Evolutionary conservation across 1,284 basidiomycete species (phyloP), one percentile per base, ranked within the genome.

Genomic region (Austropuccinia psidii): DNA sequence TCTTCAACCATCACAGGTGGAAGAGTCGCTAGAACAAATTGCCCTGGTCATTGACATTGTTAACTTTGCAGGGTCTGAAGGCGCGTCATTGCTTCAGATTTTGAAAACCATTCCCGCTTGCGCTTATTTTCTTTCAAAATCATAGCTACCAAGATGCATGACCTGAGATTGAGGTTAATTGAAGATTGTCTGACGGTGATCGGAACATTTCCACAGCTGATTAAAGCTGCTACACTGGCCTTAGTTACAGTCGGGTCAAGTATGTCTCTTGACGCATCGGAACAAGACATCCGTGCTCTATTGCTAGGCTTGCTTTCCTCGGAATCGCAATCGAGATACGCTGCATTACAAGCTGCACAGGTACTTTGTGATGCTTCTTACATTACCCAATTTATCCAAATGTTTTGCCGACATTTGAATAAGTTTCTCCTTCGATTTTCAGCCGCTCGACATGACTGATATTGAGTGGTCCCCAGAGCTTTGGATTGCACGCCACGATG

Each of bases 381-480:
- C 2, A 15, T 41, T 37, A 19, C 49, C 17, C n/a, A 9, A 35
- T 13, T 27, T 31, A 62, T 52, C 58, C 27, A 27, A 17, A 24
- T 55, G 37, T 39, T 55, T n/a, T n/a, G n/a, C n/a, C n/a, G n/a
- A n/a, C n/a, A n/a, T n/a, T n/a, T n/a, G n/a, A 6, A 57, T 41
- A 3, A 27, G 5, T 60, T 15, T n/a, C 35, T 37, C 33, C n/a
- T 55, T 29, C 57, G 37, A 39, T 35, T 19, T 27, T 29, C 77
- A 95, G 90, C 89, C 93, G 0, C 89, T 98, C 77, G 96, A 98
- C 82, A 81, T 98, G 52, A 98, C 94, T 0, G 94, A 98, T 66
- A 81, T 93, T 50, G 93, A 95, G 75, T 98, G 93, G 89, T 91
- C 89, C 6, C 86, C 90, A 0, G 88, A 91, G 80, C 82, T 99